A percentile compares a stretch with the other conserved stretches of the same genome.
These are phyloP conservation scores for Lodderomyces theae DNA, from an alignment of 1,139 yeast species.

Conservation along the genomic window DNA sequence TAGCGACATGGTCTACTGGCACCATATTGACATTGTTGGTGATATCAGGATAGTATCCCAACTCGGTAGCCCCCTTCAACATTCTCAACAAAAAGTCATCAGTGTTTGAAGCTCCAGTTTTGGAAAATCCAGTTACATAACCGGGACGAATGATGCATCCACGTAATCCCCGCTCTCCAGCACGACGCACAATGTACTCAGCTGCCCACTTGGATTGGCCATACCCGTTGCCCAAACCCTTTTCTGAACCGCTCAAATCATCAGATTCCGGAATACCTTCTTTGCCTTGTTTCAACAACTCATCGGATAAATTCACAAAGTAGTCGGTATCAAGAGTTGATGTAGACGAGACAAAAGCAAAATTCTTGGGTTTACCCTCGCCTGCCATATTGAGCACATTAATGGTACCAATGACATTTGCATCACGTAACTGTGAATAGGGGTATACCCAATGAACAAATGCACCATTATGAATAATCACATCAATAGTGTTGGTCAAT, in stretches of 20 bases:
- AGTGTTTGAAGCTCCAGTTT: constrained; percentile 86
- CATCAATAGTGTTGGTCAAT: constrained; percentile 64
- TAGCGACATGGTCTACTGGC: constrained; percentile 97
- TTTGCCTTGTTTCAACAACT: constrained; percentile 59
- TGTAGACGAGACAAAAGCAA: constrained; percentile 93
- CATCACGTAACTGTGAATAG: constrained; percentile 83
- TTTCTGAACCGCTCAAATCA: constrained; percentile 73
- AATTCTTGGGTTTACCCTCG: constrained; percentile 79
- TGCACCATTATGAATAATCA: constrained; percentile 94
- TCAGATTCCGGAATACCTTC: constrained; percentile 80
- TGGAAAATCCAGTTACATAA: constrained; percentile 83
- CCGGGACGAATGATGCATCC: constrained; percentile 96
- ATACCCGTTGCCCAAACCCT: constrained; percentile 86
- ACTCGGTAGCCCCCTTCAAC: constrained; percentile 90
- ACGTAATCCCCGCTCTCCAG: constrained; percentile 80
- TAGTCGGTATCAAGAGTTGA: constrained; percentile 85
- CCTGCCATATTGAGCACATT: constrained; percentile 80
- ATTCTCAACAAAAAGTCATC: constrained; percentile 94
- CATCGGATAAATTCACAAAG: constrained; percentile 75
- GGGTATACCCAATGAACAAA: constrained; percentile 99
- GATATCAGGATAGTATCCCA: constrained; percentile 83
- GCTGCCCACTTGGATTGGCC: constrained; percentile 99
- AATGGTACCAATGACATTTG: constrained; percentile 86
- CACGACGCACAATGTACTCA: constrained; percentile 80
- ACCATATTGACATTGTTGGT: constrained; percentile 90